phyloP scores from a whole-genome alignment of 345 rosid genomes.

The Nephelium lappaceum region DNA sequence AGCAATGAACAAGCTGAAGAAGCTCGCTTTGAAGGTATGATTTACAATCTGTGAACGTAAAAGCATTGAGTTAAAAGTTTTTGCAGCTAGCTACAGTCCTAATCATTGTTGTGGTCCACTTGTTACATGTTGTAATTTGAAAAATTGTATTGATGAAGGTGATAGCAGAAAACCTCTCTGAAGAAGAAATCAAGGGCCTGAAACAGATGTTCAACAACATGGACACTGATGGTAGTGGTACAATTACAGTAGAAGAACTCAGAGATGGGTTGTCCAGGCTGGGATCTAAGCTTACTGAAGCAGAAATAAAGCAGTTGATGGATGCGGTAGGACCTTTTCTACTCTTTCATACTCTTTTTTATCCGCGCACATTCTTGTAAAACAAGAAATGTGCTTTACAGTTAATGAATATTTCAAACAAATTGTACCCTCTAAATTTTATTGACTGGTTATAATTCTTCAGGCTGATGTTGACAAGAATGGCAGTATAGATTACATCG shows the following conservation, averaged over 20 bases:
- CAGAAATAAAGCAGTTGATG: conserved; percentile 85
- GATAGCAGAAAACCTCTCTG: conserved; percentile 78
- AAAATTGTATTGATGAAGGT: conserved; percentile 44
- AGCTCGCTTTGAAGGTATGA: conserved; percentile 84
- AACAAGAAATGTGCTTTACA: background rate
- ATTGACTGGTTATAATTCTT: conserved; percentile 15
- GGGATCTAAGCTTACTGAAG: conserved; percentile 79
- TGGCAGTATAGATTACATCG: conserved; percentile 85
- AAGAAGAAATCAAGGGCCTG: conserved; percentile 87
- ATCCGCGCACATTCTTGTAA: background rate
- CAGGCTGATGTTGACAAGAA: conserved; percentile 93
- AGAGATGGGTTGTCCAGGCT: conserved; percentile 64
- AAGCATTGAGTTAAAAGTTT: background rate
- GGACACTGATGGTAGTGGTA: conserved; percentile 84
- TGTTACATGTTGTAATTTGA: background rate
- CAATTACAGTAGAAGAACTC: conserved; percentile 84
- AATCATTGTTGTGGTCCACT: background rate
- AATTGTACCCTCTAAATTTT: background rate
- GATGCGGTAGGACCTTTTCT: conserved; percentile 71
- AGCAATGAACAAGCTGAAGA: conserved; percentile 89
- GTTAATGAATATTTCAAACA: background rate
- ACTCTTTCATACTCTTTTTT: background rate
- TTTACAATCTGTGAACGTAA: background rate
- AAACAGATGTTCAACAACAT: conserved; percentile 82
- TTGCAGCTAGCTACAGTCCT: background rate